These are phyloP conservation scores for Chlamydomonas asymmetrica DNA, from an alignment of 139 green algal species.

Conservation along the genomic window DNA sequence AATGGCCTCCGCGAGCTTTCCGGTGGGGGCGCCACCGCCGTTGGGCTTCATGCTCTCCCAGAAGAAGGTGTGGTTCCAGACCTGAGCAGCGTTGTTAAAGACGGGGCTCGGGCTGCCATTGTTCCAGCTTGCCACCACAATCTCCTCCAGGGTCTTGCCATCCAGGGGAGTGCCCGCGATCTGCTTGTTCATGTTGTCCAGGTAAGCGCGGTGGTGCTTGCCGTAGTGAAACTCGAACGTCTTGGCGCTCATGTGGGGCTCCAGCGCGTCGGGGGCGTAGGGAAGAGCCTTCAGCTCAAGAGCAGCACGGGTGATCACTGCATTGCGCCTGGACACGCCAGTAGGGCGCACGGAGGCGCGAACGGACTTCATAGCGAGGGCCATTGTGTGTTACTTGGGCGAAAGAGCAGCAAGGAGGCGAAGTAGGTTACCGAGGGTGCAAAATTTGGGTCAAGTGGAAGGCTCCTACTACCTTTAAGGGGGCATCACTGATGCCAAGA, in stretches of 20 bases:
- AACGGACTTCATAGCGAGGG: slow-evolving; percentile 27
- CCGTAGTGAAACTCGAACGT: slow-evolving; percentile 90
- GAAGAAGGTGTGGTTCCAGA: slow-evolving; percentile 97
- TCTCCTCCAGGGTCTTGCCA: slow-evolving; percentile 84
- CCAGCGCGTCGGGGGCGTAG: slow-evolving; percentile 69
- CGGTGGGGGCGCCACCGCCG: slow-evolving; percentile 73
- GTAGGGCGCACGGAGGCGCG: slow-evolving; percentile 8
- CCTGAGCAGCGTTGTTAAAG: slow-evolving; percentile 93
- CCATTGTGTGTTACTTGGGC: too few relatives aligned
- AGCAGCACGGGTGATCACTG: slow-evolving; percentile 38
- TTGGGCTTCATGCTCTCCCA: slow-evolving; percentile 87
- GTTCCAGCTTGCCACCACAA: slow-evolving; percentile 78
- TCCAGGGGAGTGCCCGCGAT: slow-evolving; percentile 87
- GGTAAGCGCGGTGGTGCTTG: slow-evolving; percentile 91
- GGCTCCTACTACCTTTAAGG: too few relatives aligned
- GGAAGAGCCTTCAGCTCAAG: slow-evolving; percentile 56
- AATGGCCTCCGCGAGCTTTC: slow-evolving; percentile 80
- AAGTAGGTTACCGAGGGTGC: too few relatives aligned
- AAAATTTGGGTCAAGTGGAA: too few relatives aligned
- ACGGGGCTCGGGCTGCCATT: slow-evolving; percentile 76
- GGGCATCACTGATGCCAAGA: too few relatives aligned
- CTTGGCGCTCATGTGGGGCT: slow-evolving; percentile 72
- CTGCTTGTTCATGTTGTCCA: slow-evolving; percentile 94
- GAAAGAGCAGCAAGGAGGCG: too few relatives aligned
- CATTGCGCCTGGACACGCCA: neutral